These are phyloP conservation scores for Aspergillus pseudonomiae DNA, from an alignment of 2,329 filamentous ascomycete species.

Conservation along the genomic window DNA sequence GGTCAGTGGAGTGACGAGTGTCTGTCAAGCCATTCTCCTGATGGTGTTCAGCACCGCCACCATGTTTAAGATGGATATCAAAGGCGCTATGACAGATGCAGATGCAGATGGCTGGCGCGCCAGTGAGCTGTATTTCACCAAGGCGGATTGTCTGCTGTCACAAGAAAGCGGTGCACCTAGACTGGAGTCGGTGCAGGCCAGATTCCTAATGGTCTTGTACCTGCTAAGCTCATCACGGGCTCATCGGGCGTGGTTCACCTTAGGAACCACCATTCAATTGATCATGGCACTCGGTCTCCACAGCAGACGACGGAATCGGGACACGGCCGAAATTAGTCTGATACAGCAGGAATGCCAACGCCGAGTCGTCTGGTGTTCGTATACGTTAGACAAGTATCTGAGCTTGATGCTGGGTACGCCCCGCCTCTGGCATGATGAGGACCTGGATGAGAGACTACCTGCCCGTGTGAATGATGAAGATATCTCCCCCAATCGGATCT, in stretches of 20 bases:
- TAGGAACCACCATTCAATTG: constrained; percentile 42
- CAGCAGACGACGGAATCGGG: constrained; percentile 19
- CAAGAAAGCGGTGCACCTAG: constrained; percentile 23
- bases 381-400: constrained; percentile 45
- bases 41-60: constrained; percentile 25
- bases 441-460: constrained; percentile 14
- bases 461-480: constrained; percentile 22
- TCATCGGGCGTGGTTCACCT: constrained; percentile 42
- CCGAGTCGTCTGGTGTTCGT: constrained; percentile 42
- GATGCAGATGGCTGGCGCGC: constrained; percentile 18
- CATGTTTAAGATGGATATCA: constrained; percentile 18
- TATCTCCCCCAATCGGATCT: constrained; percentile 9
- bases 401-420: constrained; percentile 43
- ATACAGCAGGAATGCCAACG: constrained; percentile 36
- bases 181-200: background rate
- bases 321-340: constrained; percentile 13
- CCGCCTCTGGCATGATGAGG: constrained; percentile 37
- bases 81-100: constrained; percentile 19
- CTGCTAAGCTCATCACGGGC: constrained; percentile 41
- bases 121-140: constrained; percentile 26
- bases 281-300: constrained; percentile 42
- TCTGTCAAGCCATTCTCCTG: constrained; percentile 20
- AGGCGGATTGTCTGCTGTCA: constrained; percentile 22
- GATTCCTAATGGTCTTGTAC: constrained; percentile 30
- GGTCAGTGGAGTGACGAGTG: background rate